Evolutionary conservation across 306 rosid genomes (phyloP).

Genomic region (Glycine tomentella): DNA sequence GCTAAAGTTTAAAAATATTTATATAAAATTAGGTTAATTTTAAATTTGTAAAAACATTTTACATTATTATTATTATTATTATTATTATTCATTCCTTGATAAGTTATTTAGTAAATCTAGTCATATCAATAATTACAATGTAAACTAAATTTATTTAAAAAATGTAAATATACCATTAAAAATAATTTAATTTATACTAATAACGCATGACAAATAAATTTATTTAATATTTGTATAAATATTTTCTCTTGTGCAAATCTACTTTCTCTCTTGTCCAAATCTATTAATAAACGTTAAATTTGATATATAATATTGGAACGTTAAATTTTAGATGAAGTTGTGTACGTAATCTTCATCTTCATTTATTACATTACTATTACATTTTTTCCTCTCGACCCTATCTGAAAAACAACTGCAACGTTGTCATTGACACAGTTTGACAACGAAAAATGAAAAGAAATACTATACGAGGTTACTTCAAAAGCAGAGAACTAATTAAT

Average conservation of each 20-base stretch:
- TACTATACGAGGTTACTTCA: conserved; percentile 26
- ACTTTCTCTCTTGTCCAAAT: background rate
- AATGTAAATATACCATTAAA: too few species aligned
- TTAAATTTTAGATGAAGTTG: background rate
- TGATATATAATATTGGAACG: too few species aligned
- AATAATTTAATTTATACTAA: background rate
- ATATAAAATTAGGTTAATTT: background rate
- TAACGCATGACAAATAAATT: background rate
- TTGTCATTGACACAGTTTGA: conserved; percentile 35
- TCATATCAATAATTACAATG: too few species aligned
- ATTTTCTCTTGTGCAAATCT: too few species aligned
- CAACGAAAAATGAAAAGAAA: background rate
- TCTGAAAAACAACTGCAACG: background rate
- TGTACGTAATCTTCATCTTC: background rate
- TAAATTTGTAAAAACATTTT: background rate
- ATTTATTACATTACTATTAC: conserved; percentile 15
- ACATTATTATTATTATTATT: background rate
- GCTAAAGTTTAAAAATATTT: background rate
- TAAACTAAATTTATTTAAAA: too few species aligned
- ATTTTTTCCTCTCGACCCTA: background rate
- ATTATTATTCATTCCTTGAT: too few species aligned
- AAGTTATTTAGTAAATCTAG: too few species aligned
- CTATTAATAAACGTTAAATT: background rate
- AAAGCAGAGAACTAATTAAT: conserved; percentile 37
- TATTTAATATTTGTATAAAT: background rate